Conservation (phyloP, 106 monocot genomes). For the Acorus gramineus region DNA sequence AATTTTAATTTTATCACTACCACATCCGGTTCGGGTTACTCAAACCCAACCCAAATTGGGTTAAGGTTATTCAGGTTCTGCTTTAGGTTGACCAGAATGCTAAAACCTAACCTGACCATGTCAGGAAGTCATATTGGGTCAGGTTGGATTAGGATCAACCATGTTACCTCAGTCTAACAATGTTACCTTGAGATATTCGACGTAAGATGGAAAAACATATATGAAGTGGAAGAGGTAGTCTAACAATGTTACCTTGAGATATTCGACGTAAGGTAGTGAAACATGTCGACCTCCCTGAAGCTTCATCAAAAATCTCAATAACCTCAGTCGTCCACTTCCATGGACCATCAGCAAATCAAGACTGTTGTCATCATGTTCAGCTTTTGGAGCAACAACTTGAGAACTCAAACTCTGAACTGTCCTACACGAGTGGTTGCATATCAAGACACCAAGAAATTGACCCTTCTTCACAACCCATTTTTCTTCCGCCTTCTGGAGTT, state of each 20-base stretch:
- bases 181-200: too few relatives aligned
- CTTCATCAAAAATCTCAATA: slow-evolving; percentile 60
- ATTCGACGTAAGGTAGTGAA: slow-evolving; percentile 82
- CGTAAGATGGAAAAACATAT: neutral
- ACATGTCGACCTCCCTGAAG: slow-evolving; percentile 78
- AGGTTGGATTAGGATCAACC: neutral
- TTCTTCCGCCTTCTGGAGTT: slow-evolving; percentile 38
- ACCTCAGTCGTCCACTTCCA: slow-evolving; percentile 68
- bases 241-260: slow-evolving; percentile 63
- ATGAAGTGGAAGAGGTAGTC: neutral
- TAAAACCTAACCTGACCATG: too few relatives aligned
- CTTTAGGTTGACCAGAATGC: too few relatives aligned
- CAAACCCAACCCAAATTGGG: too few relatives aligned
- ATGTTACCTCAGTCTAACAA: neutral
- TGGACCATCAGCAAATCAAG: slow-evolving; percentile 75
- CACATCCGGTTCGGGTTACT: too few relatives aligned
- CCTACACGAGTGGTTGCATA: slow-evolving; percentile 89
- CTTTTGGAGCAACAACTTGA: slow-evolving; percentile 81
- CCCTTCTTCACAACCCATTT: slow-evolving; percentile 83
- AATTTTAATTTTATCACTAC: too few relatives aligned
- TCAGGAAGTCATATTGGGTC: too few relatives aligned
- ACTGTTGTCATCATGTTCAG: slow-evolving; percentile 68
- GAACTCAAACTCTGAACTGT: slow-evolving; percentile 83
- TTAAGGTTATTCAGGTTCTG: too few relatives aligned
- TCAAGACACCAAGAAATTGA: slow-evolving; percentile 63